Percentiles rank a stretch among this genome's conserved stretches.
These are phyloP conservation scores for Daucus carota DNA, from an alignment of 129 eudicot genomes.

Conservation along the genomic window DH1_v3.0 NC_030387.2:37177501-37178000, in stretches of 20 bases:
- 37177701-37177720: too few species aligned
- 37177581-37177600: not conserved
- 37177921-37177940: not conserved
- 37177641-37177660: too few species aligned
- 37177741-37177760: too few species aligned
- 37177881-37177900: not conserved
- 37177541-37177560: slow-evolving; percentile 28
- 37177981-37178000: slow-evolving; percentile 57
- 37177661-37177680: too few species aligned
- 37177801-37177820: not conserved
- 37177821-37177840: not conserved
- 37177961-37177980: slow-evolving; percentile 27
- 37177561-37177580: not conserved
- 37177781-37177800: not conserved
- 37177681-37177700: not conserved
- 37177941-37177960: not conserved
- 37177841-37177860: too few species aligned
- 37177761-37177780: too few species aligned
- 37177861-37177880: not conserved
- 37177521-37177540: slow-evolving; percentile 89
- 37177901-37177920: not conserved
- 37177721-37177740: not conserved
- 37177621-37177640: too few species aligned
- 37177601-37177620: too few species aligned
- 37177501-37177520: slow-evolving; percentile 73